These are phyloP conservation scores for Leavenworthia alabamica DNA, from an alignment of 345 rosid genomes.

Conservation along the genomic window DNA sequence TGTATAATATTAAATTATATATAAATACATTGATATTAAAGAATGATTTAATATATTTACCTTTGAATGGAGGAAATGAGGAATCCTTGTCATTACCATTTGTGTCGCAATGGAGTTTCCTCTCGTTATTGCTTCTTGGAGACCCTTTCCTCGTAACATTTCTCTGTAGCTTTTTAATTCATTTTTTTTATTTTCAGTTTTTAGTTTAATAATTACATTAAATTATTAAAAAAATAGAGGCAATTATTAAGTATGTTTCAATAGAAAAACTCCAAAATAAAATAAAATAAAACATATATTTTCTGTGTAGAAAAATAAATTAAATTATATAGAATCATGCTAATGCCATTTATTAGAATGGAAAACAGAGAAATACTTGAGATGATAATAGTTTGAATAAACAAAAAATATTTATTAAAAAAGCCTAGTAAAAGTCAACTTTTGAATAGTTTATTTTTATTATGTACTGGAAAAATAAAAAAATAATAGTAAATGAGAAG, in stretches of 20 bases:
- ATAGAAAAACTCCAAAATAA: neutral
- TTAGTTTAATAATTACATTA: neutral
- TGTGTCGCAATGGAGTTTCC: slow-evolving; percentile 38
- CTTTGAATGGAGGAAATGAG: slow-evolving; percentile 52
- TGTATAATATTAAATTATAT: neutral
- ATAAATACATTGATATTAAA: neutral
- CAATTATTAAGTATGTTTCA: slow-evolving; percentile 11
- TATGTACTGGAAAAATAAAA: neutral
- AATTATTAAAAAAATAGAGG: neutral
- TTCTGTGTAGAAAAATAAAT: neutral
- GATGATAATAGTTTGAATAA: neutral
- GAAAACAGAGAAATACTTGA: neutral
- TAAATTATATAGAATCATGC: slow-evolving; percentile 10
- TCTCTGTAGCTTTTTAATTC: slow-evolving; percentile 56
- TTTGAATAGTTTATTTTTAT: neutral
- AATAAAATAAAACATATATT: neutral
- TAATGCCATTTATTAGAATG: slow-evolving; percentile 4
- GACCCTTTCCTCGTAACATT: slow-evolving; percentile 70
- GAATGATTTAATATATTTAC: slow-evolving; percentile 33
- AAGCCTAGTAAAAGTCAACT: slow-evolving; percentile 12
- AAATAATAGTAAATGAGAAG: slow-evolving; percentile 18
- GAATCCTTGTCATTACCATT: slow-evolving; percentile 41
- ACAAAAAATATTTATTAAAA: neutral
- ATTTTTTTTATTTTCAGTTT: neutral
- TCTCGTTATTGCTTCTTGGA: slow-evolving; percentile 40